These are phyloP conservation scores for Hericium rajendrae DNA, from an alignment of 768 basidiomycete species.

Conservation along the genomic window DNA sequence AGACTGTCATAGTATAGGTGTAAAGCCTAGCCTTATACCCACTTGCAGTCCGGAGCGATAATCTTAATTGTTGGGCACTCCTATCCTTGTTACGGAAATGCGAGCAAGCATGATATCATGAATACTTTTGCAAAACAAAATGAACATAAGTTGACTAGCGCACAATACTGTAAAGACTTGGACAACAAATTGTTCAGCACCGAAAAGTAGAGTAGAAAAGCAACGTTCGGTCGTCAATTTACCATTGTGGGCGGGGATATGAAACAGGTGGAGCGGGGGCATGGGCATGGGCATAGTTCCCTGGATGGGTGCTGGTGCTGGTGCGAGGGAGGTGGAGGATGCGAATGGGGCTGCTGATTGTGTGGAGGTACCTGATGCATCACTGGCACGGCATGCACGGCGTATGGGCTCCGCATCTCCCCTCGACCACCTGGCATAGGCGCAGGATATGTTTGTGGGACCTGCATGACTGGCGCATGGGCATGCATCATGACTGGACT, in stretches of 20 bases:
- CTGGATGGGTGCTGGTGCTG: constrained; percentile 10
- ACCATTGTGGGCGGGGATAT: constrained; percentile 44
- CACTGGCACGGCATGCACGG: constrained; percentile 27
- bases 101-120: neutral
- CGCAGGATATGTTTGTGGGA: constrained; percentile 24
- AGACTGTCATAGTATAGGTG: neutral
- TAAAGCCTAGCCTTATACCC: neutral
- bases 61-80: neutral
- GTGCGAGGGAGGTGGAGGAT: constrained; percentile 14
- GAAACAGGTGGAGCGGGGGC: constrained; percentile 30
- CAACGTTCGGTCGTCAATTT: constrained; percentile 15
- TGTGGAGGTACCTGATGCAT: constrained; percentile 24
- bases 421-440: constrained; percentile 28
- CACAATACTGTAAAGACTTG: constrained; percentile 1
- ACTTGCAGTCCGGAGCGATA: neutral
- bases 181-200: neutral
- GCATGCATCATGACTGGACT: constrained; percentile 61
- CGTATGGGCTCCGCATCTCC: constrained; percentile 22
- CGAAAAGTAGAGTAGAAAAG: constrained; percentile 1
- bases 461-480: constrained; percentile 23
- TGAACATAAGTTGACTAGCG: neutral
- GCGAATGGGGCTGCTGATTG: constrained; percentile 11
- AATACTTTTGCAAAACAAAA: neutral
- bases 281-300: constrained; percentile 33
- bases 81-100: neutral